Evolutionary conservation across 768 basidiomycete genomes (phyloP).

Genomic region (Trametes punicea): DNA sequence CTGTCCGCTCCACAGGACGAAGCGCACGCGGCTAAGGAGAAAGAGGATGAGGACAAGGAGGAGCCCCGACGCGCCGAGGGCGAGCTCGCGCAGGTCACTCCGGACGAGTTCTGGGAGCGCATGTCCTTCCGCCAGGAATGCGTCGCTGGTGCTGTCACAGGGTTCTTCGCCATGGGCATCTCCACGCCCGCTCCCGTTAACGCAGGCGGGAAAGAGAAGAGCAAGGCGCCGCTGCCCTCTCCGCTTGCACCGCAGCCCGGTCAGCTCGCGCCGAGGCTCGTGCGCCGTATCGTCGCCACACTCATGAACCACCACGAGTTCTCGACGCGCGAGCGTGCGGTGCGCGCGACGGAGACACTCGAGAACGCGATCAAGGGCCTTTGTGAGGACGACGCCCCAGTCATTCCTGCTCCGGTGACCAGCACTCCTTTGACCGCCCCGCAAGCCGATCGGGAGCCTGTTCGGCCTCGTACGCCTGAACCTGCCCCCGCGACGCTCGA

Average conservation of each 20-base stretch:
- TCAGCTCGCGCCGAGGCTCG: constrained; percentile 61
- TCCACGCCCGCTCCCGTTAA: constrained; percentile 18
- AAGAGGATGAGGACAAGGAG: constrained; percentile 30
- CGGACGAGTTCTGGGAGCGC: constrained; percentile 94
- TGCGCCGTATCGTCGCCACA: constrained; percentile 65
- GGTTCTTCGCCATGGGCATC: constrained; percentile 76
- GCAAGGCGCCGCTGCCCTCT: constrained; percentile 30
- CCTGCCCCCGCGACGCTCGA: constrained; percentile 31
- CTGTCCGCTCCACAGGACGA: background rate
- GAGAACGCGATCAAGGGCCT: constrained; percentile 65
- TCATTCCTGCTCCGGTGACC: constrained; percentile 1
- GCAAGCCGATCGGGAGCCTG: background rate
- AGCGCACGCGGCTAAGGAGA: constrained; percentile 13
- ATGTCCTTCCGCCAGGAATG: constrained; percentile 98
- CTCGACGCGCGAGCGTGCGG: constrained; percentile 57
- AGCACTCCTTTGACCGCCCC: constrained; percentile 8
- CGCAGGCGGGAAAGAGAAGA: background rate
- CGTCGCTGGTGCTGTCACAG: constrained; percentile 83
- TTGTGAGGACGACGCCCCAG: constrained; percentile 55
- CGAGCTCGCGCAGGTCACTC: constrained; percentile 54
- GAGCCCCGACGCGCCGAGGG: constrained; percentile 33
- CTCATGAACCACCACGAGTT: constrained; percentile 79
- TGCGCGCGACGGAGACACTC: constrained; percentile 68
- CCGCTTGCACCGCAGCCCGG: constrained; percentile 53
- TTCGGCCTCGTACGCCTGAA: constrained; percentile 22